Evolutionary conservation across 1,284 basidiomycete genomes (phyloP).

Genomic region (Pseudozyma hubeiensis): DNA sequence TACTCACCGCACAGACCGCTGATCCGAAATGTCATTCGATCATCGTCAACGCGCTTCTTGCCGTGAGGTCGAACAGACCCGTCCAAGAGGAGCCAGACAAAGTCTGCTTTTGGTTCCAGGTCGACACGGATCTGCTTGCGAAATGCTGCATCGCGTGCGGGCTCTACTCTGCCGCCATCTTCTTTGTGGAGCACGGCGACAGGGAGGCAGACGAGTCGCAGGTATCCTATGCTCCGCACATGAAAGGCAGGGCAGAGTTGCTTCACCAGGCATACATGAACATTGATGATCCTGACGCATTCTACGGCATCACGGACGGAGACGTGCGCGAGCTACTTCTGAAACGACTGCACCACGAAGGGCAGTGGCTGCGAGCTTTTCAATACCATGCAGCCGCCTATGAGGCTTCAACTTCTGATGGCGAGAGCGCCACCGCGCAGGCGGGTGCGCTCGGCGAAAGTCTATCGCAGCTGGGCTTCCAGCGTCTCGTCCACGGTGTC

Average conservation of each 20-base stretch:
- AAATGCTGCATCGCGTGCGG: conserved; percentile 81
- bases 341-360: conserved; percentile 88
- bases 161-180: conserved; percentile 85
- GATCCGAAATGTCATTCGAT: conserved; percentile 74
- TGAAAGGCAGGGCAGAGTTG: conserved; percentile 66
- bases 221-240: neutral
- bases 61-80: conserved; percentile 79
- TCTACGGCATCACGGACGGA: conserved; percentile 87
- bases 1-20: conserved; percentile 73
- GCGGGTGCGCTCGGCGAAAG: conserved; percentile 13
- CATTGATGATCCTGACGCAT: conserved; percentile 96
- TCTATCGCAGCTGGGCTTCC: conserved; percentile 87
- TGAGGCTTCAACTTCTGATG: conserved; percentile 70
- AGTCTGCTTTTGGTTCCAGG: conserved; percentile 85
- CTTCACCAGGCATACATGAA: conserved; percentile 92
- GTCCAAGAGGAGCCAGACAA: conserved; percentile 59
- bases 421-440: neutral
- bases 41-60: conserved; percentile 82
- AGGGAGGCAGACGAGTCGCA: conserved; percentile 72
- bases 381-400: conserved; percentile 85
- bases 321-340: conserved; percentile 83
- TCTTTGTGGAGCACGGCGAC: conserved; percentile 85
- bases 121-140: conserved; percentile 81
- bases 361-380: conserved; percentile 90
- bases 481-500: conserved; percentile 76